Conservation (phyloP, 2,329 filamentous ascomycete species). For the Balansia obtecta region DNA sequence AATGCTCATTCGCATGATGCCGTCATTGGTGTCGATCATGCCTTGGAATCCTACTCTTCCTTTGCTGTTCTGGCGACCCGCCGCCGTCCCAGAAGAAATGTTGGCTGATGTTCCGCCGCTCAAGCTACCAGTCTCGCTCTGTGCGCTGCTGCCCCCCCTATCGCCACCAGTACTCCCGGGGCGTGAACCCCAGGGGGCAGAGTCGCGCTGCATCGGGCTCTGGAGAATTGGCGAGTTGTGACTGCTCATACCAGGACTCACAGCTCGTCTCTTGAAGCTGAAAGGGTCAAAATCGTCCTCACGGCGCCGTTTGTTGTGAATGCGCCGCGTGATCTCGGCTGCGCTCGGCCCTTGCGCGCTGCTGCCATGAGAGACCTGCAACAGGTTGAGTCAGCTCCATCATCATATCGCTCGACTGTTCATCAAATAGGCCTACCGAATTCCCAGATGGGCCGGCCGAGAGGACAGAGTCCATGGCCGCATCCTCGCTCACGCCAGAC, state of each 20-base stretch:
- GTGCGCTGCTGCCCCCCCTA: constrained; percentile 37
- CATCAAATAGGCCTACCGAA: constrained; percentile 9
- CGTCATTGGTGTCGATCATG: constrained; percentile 92
- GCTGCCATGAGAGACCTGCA: constrained; percentile 16
- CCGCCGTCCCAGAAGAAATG: constrained; percentile 21
- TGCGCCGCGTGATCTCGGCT: constrained; percentile 64
- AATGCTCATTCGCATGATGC: constrained; percentile 94
- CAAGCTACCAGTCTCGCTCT: constrained; percentile 35
- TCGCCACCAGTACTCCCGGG: constrained; percentile 49
- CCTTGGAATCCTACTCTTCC: constrained; percentile 71
- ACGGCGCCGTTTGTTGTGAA: constrained; percentile 69
- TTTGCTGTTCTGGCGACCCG: constrained; percentile 38
- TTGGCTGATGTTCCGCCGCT: constrained; percentile 16
- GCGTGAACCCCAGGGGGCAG: constrained; percentile 58
- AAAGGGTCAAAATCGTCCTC: constrained; percentile 85
- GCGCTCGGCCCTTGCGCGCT: constrained; percentile 44
- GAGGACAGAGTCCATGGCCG: constrained; percentile 59
- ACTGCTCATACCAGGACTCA: constrained; percentile 81
- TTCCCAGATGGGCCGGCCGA: constrained; percentile 23
- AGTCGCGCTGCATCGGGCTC: constrained; percentile 65
- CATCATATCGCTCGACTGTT: background rate
- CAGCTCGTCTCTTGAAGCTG: constrained; percentile 81
- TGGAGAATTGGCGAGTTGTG: constrained; percentile 85
- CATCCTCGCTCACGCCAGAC: constrained; percentile 54
- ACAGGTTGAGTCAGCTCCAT: background rate